Evolutionary conservation across 2,329 filamentous ascomycete genomes (phyloP).

Genomic region (Penicillium paneum): DNA sequence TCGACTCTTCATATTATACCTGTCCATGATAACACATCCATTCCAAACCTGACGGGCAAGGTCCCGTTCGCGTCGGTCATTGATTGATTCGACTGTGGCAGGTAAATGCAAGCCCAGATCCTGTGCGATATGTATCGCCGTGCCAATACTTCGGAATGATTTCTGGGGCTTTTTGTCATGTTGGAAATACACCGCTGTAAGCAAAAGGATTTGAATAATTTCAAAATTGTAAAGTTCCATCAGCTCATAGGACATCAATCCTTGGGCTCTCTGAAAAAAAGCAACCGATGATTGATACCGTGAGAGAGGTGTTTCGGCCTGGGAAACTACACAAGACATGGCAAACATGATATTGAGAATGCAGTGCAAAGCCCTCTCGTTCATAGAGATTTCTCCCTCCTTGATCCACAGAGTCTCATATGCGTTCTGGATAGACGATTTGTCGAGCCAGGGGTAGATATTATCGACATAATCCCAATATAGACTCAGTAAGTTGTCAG

Average conservation of each 20-base stretch:
- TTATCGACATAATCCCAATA: conserved; percentile 8
- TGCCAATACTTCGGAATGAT: conserved; percentile 3
- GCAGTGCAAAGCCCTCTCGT: conserved; percentile 12
- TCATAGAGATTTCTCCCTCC: conserved; percentile 6
- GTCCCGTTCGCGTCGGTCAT: neutral
- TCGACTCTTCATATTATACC: neutral
- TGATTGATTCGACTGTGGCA: neutral
- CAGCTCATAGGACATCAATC: conserved; percentile 3
- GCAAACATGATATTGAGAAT: conserved; percentile 15
- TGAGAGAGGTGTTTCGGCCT: conserved; percentile 2
- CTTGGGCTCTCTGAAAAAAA: conserved; percentile 6
- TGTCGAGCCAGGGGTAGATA: conserved; percentile 5
- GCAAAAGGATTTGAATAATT: conserved; percentile 7
- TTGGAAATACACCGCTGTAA: conserved; percentile 6
- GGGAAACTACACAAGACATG: conserved; percentile 10
- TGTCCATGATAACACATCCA: conserved; percentile 6
- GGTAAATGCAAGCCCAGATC: conserved; percentile 3
- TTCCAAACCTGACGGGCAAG: conserved; percentile 8
- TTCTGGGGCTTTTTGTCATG: conserved; percentile 4
- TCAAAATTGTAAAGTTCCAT: conserved; percentile 8
- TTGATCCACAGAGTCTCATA: conserved; percentile 2
- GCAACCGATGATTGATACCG: conserved; percentile 1
- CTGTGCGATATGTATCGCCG: conserved; percentile 7
- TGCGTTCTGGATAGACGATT: neutral
- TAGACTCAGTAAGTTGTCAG: conserved; percentile 1